Evolutionary conservation across 305 asterid species (phyloP), one percentile per base, ranked within the genome.

Genomic region (Andrographis paniculata): DNA sequence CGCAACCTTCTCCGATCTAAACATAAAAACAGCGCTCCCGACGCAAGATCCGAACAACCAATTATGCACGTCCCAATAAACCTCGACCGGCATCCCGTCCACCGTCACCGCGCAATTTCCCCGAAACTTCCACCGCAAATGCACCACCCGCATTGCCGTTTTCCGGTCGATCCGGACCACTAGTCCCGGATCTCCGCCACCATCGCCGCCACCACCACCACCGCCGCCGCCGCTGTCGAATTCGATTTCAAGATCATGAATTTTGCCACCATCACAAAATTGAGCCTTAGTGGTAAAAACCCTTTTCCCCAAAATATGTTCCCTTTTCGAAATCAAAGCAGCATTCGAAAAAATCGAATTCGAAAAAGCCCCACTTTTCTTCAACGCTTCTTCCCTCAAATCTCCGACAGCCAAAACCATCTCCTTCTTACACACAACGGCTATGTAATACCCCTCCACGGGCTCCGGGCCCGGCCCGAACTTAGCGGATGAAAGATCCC

Each of bases 381-480:
- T 88, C 61, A 79, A 55, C 53, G 95, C 95, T 66, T 84, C 97
- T 66, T 70, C 82, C 61, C 57, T 76, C 37, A 84, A 63, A 73
- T 88, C 97, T 31, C 97, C 97, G 58, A 84, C 64, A 1, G 71
- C 42, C 67, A 82, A 63, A 75, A 80, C 71, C 68, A 77, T 77
- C 52, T 79, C 74, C 17, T 82, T 84, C n/a, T 72, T 65, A 17
- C 63, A 72, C 9, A 82, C 84, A 55, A 88, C 22, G 7, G 84
- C 94, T 21, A 82, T 48, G 70, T 79, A 88, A 63, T 82, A 88
- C 0, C 91, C 87, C 64, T 74, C 93, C 4, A 74, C 24, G 1
- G 97, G 94, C 73, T 88, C 95, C 12, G 97, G 89, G 45, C 94
- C 84, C 37, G 87, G 54, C 56, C 94, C 94, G 42, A 81, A 88